phyloP scores from a whole-genome alignment of 2,329 filamentous ascomycete species.

The Thyridium curvatum region DNA sequence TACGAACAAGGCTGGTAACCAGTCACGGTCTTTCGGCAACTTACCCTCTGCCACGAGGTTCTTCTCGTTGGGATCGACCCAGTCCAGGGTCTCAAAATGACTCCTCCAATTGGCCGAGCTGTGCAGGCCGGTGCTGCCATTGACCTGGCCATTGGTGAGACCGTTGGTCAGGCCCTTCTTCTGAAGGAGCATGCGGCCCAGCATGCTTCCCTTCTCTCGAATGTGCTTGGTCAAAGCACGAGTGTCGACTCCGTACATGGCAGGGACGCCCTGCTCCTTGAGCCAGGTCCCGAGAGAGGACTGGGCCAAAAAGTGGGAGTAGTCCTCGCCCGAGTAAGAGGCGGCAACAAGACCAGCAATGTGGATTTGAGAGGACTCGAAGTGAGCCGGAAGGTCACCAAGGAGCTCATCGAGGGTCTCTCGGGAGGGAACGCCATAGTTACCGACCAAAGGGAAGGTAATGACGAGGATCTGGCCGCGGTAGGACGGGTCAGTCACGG shows the following conservation, averaged over 20 bases:
- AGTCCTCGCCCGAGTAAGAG: constrained; percentile 90
- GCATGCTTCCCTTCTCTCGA: constrained; percentile 90
- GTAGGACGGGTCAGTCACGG: constrained; percentile 80
- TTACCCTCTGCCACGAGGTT: constrained; percentile 94
- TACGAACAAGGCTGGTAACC: no score
- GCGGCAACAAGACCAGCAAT: constrained; percentile 87
- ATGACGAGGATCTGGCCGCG: constrained; percentile 92
- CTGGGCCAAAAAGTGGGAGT: constrained; percentile 85
- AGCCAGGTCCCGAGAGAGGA: constrained; percentile 93
- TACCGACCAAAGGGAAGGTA: constrained; percentile 91
- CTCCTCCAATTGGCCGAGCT: constrained; percentile 35
- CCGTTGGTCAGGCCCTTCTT: constrained; percentile 44
- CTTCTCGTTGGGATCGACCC: constrained; percentile 85
- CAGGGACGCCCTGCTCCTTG: constrained; percentile 90
- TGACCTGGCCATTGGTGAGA: constrained; percentile 24
- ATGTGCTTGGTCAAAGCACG: constrained; percentile 91
- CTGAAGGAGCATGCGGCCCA: constrained; percentile 80
- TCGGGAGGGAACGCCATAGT: constrained; percentile 92
- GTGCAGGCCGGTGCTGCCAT: constrained; percentile 30
- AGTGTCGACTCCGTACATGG: constrained; percentile 93
- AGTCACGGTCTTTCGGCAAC: constrained; percentile 22
- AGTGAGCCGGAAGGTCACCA: constrained; percentile 80
- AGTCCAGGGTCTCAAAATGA: constrained; percentile 75
- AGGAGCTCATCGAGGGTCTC: constrained; percentile 81
- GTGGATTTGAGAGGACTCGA: constrained; percentile 90